A percentile compares a stretch with the other conserved stretches of the same genome.
These are phyloP conservation scores for Penicillium goetzii DNA, from an alignment of 495 filamentous ascomycete species.

Conservation along the genomic window DNA sequence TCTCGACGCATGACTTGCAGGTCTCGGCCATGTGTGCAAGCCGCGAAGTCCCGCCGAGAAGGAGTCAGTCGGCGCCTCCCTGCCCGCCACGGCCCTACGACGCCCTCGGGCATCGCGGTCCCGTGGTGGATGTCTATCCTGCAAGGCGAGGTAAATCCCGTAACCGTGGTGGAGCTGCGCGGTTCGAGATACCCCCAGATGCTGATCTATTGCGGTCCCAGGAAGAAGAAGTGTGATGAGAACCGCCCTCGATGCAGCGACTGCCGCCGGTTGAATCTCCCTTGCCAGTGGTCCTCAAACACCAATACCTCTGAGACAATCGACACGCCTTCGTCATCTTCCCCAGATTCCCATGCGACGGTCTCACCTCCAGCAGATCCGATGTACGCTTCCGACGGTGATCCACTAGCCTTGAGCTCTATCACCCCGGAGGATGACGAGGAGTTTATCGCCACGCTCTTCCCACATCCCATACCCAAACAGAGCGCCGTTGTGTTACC, in stretches of 20 bases:
- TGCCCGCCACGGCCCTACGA: constrained; percentile 9
- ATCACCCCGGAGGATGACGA: constrained; percentile 21
- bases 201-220: constrained; percentile 1
- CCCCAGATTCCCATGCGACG: constrained; percentile 15
- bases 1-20: constrained; percentile 10
- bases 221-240: constrained; percentile 40
- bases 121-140: constrained; percentile 34
- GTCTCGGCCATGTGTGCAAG: constrained; percentile 35
- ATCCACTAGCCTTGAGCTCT: constrained; percentile 10
- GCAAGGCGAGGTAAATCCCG: constrained; percentile 32
- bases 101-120: constrained; percentile 37
- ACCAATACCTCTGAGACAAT: not conserved
- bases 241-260: constrained; percentile 31
- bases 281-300: constrained; percentile 27
- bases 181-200: not conserved
- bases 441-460: constrained; percentile 31
- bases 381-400: constrained; percentile 22
- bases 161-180: constrained; percentile 6
- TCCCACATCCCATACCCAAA: constrained; percentile 24
- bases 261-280: constrained; percentile 33
- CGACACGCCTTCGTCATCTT: not conserved
- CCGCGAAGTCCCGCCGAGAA: constrained; percentile 24
- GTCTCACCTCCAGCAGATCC: constrained; percentile 11
- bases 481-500: not conserved
- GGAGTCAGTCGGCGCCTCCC: not conserved